phyloP scores from a whole-genome alignment of 306 rosid species.

The Cucurbita maxima region DNA sequence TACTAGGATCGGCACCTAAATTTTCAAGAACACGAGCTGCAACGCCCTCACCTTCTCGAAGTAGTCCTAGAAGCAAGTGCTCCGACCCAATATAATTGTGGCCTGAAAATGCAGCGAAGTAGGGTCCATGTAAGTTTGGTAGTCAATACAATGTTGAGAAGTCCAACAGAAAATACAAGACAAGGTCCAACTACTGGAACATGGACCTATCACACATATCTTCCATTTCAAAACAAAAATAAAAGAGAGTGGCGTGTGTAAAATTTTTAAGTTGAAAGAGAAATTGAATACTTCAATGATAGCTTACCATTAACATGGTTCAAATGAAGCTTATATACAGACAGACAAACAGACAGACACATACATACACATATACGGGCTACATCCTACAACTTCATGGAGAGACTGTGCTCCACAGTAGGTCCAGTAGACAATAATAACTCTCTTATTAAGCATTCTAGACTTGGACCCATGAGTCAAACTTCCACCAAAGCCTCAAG shows the following conservation, averaged over 20 bases:
- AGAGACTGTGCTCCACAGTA: background rate
- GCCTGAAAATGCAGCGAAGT: conserved; percentile 25
- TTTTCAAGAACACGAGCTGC: conserved; percentile 97
- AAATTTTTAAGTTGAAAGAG: background rate
- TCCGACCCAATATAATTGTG: conserved; percentile 94
- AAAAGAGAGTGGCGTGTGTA: background rate
- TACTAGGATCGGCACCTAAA: conserved; percentile 87
- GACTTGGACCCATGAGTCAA: background rate
- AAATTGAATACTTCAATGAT: background rate
- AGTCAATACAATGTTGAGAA: background rate
- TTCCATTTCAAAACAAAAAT: background rate
- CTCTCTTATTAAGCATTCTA: background rate
- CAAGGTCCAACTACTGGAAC: background rate
- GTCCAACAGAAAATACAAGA: background rate
- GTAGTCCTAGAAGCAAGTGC: conserved; percentile 94
- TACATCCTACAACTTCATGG: background rate
- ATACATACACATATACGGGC: no score
- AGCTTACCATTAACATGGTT: background rate
- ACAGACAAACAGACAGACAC: background rate
- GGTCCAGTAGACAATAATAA: background rate
- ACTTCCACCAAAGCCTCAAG: background rate
- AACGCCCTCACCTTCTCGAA: conserved; percentile 95
- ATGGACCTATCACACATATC: background rate
- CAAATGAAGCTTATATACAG: background rate
- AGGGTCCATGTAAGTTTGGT: background rate